Evolutionary conservation across 495 filamentous ascomycete species (phyloP).

Genomic region (Clavariopsis aquatica): DNA sequence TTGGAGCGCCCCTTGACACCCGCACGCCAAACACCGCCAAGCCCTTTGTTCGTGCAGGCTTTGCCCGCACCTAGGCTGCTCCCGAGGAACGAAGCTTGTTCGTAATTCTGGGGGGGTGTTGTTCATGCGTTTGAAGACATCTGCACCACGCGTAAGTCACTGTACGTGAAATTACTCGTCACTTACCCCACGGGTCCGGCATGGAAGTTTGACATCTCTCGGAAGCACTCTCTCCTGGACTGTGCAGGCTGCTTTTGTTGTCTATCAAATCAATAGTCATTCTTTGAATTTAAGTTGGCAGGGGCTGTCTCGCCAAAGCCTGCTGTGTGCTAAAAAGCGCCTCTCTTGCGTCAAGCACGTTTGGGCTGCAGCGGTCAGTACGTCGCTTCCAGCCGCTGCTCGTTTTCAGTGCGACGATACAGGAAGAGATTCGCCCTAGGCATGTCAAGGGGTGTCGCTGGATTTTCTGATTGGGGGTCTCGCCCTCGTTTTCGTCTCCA

Average conservation of each 20-base stretch:
- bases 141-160: constrained; percentile 26
- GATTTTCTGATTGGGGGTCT: constrained; percentile 30
- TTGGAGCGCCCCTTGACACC: background rate
- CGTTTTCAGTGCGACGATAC: constrained; percentile 1
- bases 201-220: constrained; percentile 16
- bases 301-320: constrained; percentile 36
- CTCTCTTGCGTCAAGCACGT: constrained; percentile 34
- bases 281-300: constrained; percentile 24
- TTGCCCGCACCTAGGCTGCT: background rate
- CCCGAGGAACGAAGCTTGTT: background rate
- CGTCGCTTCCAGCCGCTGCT: constrained; percentile 21
- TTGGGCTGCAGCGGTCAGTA: constrained; percentile 27
- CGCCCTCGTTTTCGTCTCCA: constrained; percentile 11
- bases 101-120: background rate
- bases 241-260: constrained; percentile 32
- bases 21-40: constrained; percentile 11
- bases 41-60: constrained; percentile 21
- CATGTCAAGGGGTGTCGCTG: constrained; percentile 6
- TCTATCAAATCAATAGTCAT: constrained; percentile 33
- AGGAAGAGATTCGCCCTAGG: constrained; percentile 9
- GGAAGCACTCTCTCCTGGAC: constrained; percentile 26
- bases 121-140: constrained; percentile 1
- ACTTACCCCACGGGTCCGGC: constrained; percentile 29
- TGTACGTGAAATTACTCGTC: constrained; percentile 25
- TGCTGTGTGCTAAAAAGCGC: constrained; percentile 32